Percentiles rank a stretch among this genome's conserved stretches.
Conservation (phyloP, 2,329 filamentous ascomycete genomes). For the Stachybotrys chlorohalonatus region DNA sequence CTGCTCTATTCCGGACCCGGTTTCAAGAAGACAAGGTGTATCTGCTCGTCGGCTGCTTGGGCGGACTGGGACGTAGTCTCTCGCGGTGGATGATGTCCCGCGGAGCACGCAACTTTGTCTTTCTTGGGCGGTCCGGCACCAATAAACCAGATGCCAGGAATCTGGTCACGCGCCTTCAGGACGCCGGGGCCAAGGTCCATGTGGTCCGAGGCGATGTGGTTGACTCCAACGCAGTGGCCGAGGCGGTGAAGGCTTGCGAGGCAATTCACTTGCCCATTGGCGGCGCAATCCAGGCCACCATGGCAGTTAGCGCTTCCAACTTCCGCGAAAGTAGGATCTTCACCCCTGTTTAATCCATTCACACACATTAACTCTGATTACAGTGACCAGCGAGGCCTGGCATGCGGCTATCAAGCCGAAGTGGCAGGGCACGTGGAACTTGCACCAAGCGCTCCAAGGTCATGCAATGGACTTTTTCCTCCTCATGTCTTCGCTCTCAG, state of each 20-base stretch:
- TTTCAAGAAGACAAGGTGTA: conserved; percentile 7
- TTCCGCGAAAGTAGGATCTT: neutral
- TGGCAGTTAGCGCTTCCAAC: neutral
- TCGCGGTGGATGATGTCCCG: conserved; percentile 19
- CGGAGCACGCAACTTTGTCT: conserved; percentile 6
- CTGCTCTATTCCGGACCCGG: neutral
- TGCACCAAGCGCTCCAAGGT: neutral
- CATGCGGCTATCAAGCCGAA: neutral
- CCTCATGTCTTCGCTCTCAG: conserved; percentile 13
- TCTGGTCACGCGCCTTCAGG: neutral
- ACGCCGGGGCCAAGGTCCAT: neutral
- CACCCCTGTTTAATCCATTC: neutral
- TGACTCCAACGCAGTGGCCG: neutral
- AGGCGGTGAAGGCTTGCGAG: neutral
- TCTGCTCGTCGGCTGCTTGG: conserved; percentile 11
- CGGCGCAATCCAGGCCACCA: neutral
- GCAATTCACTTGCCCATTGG: neutral
- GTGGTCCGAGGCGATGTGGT: neutral
- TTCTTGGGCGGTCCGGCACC: neutral
- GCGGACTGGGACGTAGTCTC: conserved; percentile 23
- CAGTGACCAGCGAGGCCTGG: neutral
- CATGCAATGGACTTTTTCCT: conserved; percentile 15
- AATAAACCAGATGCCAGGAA: neutral
- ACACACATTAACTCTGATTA: neutral
- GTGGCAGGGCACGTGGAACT: neutral